Base-by-base conservation (phyloP, 768 basidiomycete genomes). In the Pholiota molesta region DNA sequence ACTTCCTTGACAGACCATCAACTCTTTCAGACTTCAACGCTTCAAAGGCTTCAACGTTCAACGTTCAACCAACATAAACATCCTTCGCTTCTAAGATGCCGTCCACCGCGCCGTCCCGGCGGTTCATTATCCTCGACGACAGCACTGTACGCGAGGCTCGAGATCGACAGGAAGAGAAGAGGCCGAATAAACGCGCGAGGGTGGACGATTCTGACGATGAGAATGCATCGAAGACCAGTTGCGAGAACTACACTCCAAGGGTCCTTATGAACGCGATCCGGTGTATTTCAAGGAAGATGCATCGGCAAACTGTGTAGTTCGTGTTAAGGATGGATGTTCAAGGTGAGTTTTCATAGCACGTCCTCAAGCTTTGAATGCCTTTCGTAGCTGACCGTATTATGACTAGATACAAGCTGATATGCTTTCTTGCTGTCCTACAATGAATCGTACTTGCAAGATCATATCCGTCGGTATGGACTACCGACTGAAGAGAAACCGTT, bases 291-390 rank as follows among this genome's bases (percentile, higher is more conserved):
- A 73, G 52, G 73, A 73, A 0, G 74, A 74, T 33, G 57, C 55
- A 1, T 73, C 73, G 59, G 81, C 79, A 21, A 74, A 75, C 52
- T 79, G 77, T 42, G 73, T 81, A 31, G 65, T 86, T 0, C 74
- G 79, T 33, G 78, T 84, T 14, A 75, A 74, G 62, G 75, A 42
- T 78, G 73, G 0, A 59, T 85, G 19, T 86, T 85, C 76, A 83
- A 83, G 77, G 85, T 85, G 66, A 35, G 66, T 61, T 7, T 31
- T 44, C 3, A 9, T 21, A 13, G 13, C 47, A 13, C 13, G 47
- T 19, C 17, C 42, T 21, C 19, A 19, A 2, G 42, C 7, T 44
- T 19, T 21, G 7, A 4, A 44, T n/a, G n/a, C 19, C 10, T 23
- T 26, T 23, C 13, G 23, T 13, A 11, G 23, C 47, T 49, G n/a